Conservation (phyloP, 2,329 filamentous ascomycete species). For the Coniosporium tulheliwenetii region DNA sequence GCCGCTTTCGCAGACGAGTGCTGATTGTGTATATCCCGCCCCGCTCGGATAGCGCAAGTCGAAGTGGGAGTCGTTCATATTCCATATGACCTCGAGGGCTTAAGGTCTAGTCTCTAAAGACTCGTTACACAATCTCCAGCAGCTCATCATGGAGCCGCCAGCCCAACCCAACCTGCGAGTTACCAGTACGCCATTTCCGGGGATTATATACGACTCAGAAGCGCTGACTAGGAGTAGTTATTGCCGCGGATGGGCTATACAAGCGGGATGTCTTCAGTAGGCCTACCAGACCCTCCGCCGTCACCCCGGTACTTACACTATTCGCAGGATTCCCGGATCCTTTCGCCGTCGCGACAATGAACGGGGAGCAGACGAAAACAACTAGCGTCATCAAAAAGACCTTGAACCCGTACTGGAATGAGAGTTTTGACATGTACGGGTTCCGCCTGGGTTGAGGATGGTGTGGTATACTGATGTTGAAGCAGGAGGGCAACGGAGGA, state of each 20-base stretch:
- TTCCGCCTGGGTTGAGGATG: background rate
- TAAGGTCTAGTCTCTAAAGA: no score
- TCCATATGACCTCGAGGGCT: no score
- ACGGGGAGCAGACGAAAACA: slow-evolving; percentile 97
- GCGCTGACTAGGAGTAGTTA: slow-evolving; percentile 48
- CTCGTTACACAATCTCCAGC: background rate
- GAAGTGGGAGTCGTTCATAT: no score
- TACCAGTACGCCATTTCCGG: slow-evolving; percentile 50
- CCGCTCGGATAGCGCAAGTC: no score
- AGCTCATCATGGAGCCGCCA: slow-evolving; percentile 24
- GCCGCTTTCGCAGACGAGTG: no score
- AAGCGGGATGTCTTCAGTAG: slow-evolving; percentile 98
- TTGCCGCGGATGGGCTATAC: slow-evolving; percentile 95
- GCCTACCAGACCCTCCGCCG: slow-evolving; percentile 21
- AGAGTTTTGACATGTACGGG: slow-evolving; percentile 90
- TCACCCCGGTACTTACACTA: slow-evolving; percentile 13
- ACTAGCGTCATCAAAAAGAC: slow-evolving; percentile 95
- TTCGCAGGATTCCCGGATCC: slow-evolving; percentile 81
- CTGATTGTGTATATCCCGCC: no score
- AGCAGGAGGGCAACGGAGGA: slow-evolving; percentile 77
- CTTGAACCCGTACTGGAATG: slow-evolving; percentile 99
- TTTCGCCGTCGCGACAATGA: slow-evolving; percentile 92
- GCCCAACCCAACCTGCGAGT: slow-evolving; percentile 71
- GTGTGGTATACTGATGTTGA: slow-evolving; percentile 3
- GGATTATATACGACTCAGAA: slow-evolving; percentile 6